These are phyloP conservation scores for Cryptosporidium andersoni DNA, from an alignment of 169 alveolate genomes.

Conservation along the genomic window DNA sequence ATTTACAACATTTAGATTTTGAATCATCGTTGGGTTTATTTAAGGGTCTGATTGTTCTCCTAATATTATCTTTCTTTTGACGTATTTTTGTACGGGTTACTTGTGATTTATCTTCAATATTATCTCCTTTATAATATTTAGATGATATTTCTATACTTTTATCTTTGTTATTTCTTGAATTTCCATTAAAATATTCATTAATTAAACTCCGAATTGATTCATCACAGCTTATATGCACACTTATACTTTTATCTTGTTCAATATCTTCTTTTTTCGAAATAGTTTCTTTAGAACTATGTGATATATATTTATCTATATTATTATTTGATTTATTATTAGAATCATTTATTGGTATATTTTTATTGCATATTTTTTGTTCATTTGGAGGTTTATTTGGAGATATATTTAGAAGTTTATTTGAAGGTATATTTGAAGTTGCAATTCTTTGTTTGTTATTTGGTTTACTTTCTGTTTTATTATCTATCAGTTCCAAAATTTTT, in stretches of 20 bases:
- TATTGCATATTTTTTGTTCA: too few species aligned
- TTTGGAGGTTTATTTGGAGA: neutral
- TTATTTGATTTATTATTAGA: neutral
- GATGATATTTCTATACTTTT: constrained; percentile 8
- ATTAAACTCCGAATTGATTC: constrained; percentile 38
- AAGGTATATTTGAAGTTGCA: neutral
- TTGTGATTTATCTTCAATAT: neutral
- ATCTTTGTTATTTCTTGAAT: neutral
- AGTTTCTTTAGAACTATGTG: neutral
- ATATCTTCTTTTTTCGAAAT: neutral
- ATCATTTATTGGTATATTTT: neutral
- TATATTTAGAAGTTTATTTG: neutral
- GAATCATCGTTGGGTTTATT: neutral
- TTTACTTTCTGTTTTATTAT: neutral
- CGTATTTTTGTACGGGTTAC: constrained; percentile 14
- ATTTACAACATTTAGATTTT: neutral
- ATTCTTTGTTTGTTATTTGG: neutral
- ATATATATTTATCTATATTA: neutral
- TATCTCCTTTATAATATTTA: constrained; percentile 4
- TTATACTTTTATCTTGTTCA: constrained; percentile 9
- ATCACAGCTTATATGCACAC: constrained; percentile 38
- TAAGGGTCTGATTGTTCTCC: constrained; percentile 34
- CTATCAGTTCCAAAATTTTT: constrained; percentile 42
- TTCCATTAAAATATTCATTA: constrained; percentile 30
- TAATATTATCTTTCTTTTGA: constrained; percentile 22